Percentiles rank a stretch among this genome's conserved stretches.
phyloP scores from a whole-genome alignment of 176 grass and related monocot species.

The Canna indica region DNA sequence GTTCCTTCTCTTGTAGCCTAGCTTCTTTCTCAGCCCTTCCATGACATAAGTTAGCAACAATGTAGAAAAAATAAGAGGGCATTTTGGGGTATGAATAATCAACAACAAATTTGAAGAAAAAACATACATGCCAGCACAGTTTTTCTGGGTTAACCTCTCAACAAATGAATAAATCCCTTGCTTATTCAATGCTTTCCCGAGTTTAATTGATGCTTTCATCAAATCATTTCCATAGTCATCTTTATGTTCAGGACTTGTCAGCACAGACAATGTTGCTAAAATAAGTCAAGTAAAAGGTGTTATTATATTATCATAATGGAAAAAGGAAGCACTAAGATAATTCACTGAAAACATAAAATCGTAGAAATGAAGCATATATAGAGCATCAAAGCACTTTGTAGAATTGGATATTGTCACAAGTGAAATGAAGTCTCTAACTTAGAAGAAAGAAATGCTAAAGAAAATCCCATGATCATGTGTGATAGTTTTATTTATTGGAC shows the following conservation, averaged over 20 bases:
- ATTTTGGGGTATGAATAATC: not conserved
- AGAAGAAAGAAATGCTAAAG: too few species aligned
- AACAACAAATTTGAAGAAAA: not conserved
- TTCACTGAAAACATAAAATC: too few species aligned
- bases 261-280: constrained; percentile 23
- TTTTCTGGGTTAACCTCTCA: constrained; percentile 45
- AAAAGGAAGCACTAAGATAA: not conserved
- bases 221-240: constrained; percentile 35
- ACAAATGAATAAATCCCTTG: constrained; percentile 54
- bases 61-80: not conserved
- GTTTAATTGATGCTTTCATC: constrained; percentile 26
- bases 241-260: constrained; percentile 25
- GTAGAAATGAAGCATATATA: too few species aligned
- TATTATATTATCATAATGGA: not conserved
- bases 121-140: constrained; percentile 41
- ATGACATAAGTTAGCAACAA: not conserved
- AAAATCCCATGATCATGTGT: too few species aligned
- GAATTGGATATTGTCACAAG: too few species aligned
- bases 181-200: constrained; percentile 51
- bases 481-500: too few species aligned
- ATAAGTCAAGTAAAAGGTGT: not conserved
- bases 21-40: constrained; percentile 42
- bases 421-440: too few species aligned
- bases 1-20: constrained; percentile 39
- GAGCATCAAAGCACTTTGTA: too few species aligned